Percentiles rank a stretch among this genome's conserved stretches.
phyloP scores from a whole-genome alignment of 2,329 filamentous ascomycete genomes.

The Colletotrichum musicola region DNA sequence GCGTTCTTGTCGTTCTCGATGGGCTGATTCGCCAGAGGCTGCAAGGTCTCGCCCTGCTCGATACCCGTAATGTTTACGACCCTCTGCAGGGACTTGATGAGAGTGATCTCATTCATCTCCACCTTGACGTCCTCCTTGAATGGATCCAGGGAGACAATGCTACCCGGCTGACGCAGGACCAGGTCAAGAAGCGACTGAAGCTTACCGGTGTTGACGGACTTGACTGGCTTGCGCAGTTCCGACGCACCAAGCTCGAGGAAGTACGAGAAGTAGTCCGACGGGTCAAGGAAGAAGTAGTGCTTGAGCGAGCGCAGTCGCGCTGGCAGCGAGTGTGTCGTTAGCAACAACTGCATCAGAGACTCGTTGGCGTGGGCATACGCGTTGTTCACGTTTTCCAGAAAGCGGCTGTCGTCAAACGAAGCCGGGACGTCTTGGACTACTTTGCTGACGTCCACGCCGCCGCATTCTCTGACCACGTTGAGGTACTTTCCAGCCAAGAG shows the following conservation, averaged over 20 bases:
- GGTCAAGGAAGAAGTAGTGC: constrained; percentile 98
- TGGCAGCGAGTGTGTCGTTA: constrained; percentile 93
- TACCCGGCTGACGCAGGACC: constrained; percentile 95
- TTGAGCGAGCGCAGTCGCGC: constrained; percentile 90
- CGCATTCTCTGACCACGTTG: constrained; percentile 97
- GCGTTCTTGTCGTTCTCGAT: constrained; percentile 89
- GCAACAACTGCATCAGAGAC: constrained; percentile 87
- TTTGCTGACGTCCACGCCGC: constrained; percentile 93
- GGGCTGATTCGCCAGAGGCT: constrained; percentile 75
- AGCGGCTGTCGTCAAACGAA: constrained; percentile 91
- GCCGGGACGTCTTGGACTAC: constrained; percentile 88
- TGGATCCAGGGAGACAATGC: constrained; percentile 91
- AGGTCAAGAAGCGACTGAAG: constrained; percentile 96
- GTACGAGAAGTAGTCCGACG: constrained; percentile 97
- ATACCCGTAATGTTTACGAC: constrained; percentile 97
- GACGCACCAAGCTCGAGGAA: constrained; percentile 93
- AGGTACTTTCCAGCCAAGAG: constrained; percentile 96
- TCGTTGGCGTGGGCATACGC: constrained; percentile 97
- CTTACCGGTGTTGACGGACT: constrained; percentile 90
- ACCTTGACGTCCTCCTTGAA: constrained; percentile 99
- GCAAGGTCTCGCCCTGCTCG: constrained; percentile 87
- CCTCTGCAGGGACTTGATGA: constrained; percentile 94
- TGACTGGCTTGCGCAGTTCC: constrained; percentile 90
- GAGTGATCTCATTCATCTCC: constrained; percentile 93
- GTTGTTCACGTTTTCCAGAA: constrained; percentile 94